phyloP scores from a whole-genome alignment of 345 rosid genomes.

The Gossypium longicalyx region DNA sequence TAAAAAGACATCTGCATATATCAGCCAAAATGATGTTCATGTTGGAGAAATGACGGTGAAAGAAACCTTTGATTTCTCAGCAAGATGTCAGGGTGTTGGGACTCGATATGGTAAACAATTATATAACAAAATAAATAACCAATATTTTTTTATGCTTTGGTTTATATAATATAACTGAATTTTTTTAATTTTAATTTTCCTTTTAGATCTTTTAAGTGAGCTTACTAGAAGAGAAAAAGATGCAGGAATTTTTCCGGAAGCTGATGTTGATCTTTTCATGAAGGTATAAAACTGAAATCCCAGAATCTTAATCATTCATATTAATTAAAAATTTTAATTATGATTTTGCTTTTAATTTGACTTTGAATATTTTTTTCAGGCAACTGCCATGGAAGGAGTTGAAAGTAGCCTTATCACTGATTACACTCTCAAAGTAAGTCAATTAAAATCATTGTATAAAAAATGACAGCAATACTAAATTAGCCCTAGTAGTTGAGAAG shows the following conservation, averaged over 20 bases:
- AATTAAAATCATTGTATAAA: background rate
- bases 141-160: background rate
- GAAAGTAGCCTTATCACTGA: slow-evolving; percentile 83
- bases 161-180: background rate
- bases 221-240: slow-evolving; percentile 75
- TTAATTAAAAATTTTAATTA: background rate
- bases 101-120: slow-evolving; percentile 60
- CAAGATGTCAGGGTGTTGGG: slow-evolving; percentile 90
- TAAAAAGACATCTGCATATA: slow-evolving; percentile 80
- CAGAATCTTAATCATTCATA: background rate
- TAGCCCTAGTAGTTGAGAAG: too few species aligned
- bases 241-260: slow-evolving; percentile 73
- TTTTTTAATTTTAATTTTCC: background rate
- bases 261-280: slow-evolving; percentile 88
- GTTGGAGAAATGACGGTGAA: slow-evolving; percentile 81
- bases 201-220: slow-evolving; percentile 63
- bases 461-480: too few species aligned
- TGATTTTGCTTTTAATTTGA: background rate
- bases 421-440: slow-evolving; percentile 75
- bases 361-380: slow-evolving; percentile 31
- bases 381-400: slow-evolving; percentile 67
- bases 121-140: background rate
- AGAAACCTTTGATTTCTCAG: slow-evolving; percentile 91
- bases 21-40: slow-evolving; percentile 92
- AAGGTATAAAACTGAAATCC: slow-evolving; percentile 34